Evolutionary conservation across 2,329 filamentous ascomycete species (phyloP).

Genomic region (Dactylellina sp.): DNA sequence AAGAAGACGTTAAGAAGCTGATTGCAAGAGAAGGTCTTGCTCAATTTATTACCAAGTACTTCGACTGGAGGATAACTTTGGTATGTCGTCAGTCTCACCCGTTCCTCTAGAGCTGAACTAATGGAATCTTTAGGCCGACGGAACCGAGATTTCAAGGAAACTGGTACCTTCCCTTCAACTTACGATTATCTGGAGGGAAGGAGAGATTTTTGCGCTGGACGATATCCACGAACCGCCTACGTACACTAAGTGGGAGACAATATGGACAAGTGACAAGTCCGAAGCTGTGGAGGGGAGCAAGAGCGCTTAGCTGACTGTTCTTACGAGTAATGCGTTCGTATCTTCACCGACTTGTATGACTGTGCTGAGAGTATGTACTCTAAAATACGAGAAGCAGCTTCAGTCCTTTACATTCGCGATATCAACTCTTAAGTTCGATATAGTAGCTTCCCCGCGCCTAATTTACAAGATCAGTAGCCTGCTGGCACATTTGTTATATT

Average conservation of each 20-base stretch:
- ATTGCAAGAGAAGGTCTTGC: background rate
- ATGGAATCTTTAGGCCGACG: background rate
- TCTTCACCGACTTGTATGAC: too few relatives aligned
- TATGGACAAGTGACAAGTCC: background rate
- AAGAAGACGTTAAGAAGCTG: background rate
- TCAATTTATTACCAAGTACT: background rate
- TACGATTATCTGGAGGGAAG: background rate
- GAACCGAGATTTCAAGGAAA: background rate
- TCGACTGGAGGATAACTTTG: background rate
- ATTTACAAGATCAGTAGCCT: too few relatives aligned
- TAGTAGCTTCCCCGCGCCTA: too few relatives aligned
- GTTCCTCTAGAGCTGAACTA: background rate
- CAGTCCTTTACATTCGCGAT: too few relatives aligned
- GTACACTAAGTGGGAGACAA: background rate
- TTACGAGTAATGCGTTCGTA: too few relatives aligned
- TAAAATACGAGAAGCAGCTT: too few relatives aligned
- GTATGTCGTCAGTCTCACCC: background rate
- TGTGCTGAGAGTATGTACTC: too few relatives aligned
- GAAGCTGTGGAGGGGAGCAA: too few relatives aligned
- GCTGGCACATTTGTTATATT: too few relatives aligned
- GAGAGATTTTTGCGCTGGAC: background rate
- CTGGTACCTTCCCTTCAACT: background rate
- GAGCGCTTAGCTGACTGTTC: too few relatives aligned
- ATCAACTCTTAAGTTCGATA: too few relatives aligned
- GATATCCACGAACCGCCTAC: background rate